Percentiles rank a stretch among this genome's conserved stretches.
phyloP scores from a whole-genome alignment of 2,329 filamentous ascomycete genomes.

The Colletotrichum caudatum region DNA sequence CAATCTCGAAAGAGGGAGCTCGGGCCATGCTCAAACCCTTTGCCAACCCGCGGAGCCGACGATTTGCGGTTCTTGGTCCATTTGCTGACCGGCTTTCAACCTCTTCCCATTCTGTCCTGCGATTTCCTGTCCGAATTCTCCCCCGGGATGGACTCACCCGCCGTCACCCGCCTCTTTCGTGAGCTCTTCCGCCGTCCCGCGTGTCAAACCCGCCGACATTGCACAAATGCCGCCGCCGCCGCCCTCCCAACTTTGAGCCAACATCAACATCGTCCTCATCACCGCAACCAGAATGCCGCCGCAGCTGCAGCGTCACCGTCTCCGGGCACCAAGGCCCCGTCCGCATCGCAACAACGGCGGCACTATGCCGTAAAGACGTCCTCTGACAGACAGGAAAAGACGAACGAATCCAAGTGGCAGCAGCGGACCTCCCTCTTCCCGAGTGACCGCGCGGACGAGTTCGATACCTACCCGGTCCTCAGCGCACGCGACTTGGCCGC shows the following conservation, averaged over 20 bases:
- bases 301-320: constrained; percentile 46
- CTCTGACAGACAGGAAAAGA: constrained; percentile 47
- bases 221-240: constrained; percentile 46
- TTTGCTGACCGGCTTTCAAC: constrained; percentile 32
- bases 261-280: constrained; percentile 23
- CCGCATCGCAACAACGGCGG: constrained; percentile 47
- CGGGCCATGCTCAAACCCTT: constrained; percentile 42
- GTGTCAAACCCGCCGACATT: constrained; percentile 65
- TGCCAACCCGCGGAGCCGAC: constrained; percentile 30
- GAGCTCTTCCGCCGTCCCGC: constrained; percentile 84
- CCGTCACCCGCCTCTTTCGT: constrained; percentile 82
- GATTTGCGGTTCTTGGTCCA: constrained; percentile 32
- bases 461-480: constrained; percentile 84
- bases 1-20: constrained; percentile 42
- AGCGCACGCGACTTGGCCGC: constrained; percentile 82
- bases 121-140: constrained; percentile 15
- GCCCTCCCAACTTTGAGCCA: constrained; percentile 42
- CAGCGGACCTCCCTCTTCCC: constrained; percentile 82
- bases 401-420: constrained; percentile 83
- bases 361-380: constrained; percentile 43
- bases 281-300: constrained; percentile 18
- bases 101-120: constrained; percentile 32
- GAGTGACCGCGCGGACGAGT: constrained; percentile 82
- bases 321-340: constrained; percentile 33
- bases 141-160: constrained; percentile 80